Conservation (phyloP, 2,329 filamentous ascomycete genomes). For the Xylaria multiplex region DNA sequence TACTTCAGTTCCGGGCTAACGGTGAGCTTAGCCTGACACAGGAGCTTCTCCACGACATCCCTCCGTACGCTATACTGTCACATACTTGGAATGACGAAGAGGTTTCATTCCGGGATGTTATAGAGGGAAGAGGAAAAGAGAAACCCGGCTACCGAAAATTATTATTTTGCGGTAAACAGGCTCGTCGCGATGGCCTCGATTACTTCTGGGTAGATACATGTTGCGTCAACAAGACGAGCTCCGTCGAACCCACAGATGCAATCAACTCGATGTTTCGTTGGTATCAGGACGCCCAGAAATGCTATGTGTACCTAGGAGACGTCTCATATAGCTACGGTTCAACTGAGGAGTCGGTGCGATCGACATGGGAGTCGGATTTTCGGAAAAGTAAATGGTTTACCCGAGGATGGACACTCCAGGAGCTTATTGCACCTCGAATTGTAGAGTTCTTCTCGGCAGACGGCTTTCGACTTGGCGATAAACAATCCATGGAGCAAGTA, state of each 20-base stretch:
- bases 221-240: constrained; percentile 16
- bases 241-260: constrained; percentile 7
- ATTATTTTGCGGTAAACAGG: constrained; percentile 7
- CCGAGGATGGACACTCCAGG: background rate
- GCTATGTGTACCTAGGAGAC: constrained; percentile 22
- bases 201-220: constrained; percentile 21
- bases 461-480: background rate
- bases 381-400: background rate
- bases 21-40: background rate
- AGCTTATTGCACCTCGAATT: constrained; percentile 12
- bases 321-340: background rate
- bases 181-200: background rate
- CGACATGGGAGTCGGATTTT: background rate
- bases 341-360: no score
- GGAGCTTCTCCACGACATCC: constrained; percentile 1
- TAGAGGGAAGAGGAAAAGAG: background rate
- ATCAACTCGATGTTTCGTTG: constrained; percentile 19
- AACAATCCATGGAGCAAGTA: background rate
- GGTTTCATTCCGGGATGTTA: constrained; percentile 10
- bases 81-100: constrained; percentile 16
- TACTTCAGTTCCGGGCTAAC: no score
- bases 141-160: constrained; percentile 19
- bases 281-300: constrained; percentile 10
- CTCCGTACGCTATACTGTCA: constrained; percentile 19
- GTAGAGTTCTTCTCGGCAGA: constrained; percentile 16